Percentiles rank a stretch among this genome's conserved stretches.
Evolutionary conservation across 2,329 filamentous ascomycete species (phyloP).

Genomic region (Neurospora sp.): DNA sequence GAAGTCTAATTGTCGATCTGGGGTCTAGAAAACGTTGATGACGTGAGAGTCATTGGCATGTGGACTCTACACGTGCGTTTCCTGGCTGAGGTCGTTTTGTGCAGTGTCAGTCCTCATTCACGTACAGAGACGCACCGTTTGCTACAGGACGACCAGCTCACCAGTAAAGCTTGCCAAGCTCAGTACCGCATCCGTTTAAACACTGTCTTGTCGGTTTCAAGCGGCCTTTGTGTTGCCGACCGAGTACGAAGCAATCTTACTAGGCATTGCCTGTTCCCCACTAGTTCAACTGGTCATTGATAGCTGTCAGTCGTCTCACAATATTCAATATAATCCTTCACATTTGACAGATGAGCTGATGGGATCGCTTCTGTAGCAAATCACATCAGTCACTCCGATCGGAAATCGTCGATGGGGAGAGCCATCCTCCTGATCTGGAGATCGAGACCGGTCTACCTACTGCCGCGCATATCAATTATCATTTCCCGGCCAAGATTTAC

Average conservation of each 20-base stretch:
- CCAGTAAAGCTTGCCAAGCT: neutral
- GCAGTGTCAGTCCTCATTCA: neutral
- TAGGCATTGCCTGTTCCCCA: neutral
- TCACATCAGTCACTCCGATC: neutral
- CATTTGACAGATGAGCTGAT: neutral
- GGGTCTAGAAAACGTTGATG: neutral
- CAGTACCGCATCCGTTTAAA: neutral
- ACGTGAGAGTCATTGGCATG: neutral
- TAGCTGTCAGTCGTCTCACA: neutral
- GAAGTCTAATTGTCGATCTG: neutral
- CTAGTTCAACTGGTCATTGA: neutral
- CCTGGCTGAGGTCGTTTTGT: neutral
- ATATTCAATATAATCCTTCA: neutral
- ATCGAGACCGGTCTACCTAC: neutral
- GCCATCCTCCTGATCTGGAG: neutral
- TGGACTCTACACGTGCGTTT: neutral
- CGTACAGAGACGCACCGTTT: neutral
- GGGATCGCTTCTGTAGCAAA: neutral
- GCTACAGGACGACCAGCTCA: neutral
- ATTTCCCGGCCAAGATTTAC: neutral
- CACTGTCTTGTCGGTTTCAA: neutral
- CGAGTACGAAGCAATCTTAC: neutral
- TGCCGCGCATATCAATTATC: neutral
- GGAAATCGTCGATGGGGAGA: neutral
- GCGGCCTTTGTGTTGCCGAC: neutral